phyloP scores from a whole-genome alignment of 176 grass and related monocot species.

The Carex scoparia region DNA sequence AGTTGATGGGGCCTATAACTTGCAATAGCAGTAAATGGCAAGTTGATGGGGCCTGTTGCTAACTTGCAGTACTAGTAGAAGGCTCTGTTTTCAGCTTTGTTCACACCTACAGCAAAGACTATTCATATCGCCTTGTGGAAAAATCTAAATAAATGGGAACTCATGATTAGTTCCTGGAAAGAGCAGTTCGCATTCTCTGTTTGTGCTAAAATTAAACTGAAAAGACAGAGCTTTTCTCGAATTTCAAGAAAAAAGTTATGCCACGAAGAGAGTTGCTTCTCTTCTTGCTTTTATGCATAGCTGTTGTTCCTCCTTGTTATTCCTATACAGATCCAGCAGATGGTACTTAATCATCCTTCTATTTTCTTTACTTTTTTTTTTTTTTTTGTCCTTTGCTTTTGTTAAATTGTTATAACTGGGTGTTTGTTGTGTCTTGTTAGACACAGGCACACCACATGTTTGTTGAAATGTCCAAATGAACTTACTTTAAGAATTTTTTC shows the following conservation, averaged over 20 bases:
- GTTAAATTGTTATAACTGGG: neutral
- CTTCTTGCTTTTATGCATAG: slow-evolving; percentile 3
- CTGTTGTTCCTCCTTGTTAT: neutral
- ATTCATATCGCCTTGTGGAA: too few relatives aligned
- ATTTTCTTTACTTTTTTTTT: neutral
- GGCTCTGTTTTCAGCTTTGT: too few relatives aligned
- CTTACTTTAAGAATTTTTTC: neutral
- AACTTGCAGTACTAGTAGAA: too few relatives aligned
- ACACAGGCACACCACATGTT: neutral
- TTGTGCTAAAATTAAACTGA: too few relatives aligned
- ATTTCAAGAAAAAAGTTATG: slow-evolving; percentile 3
- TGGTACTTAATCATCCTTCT: slow-evolving; percentile 9
- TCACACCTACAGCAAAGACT: too few relatives aligned
- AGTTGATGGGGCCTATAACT: neutral
- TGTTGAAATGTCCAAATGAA: neutral
- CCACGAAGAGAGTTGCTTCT: neutral
- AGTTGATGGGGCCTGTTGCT: too few relatives aligned
- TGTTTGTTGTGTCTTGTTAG: too few relatives aligned
- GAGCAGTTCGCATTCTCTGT: too few relatives aligned
- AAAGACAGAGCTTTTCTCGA: neutral
- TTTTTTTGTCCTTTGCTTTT: neutral
- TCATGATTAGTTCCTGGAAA: too few relatives aligned
- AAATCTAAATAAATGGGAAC: too few relatives aligned
- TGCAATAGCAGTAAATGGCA: too few relatives aligned
- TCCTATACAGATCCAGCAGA: slow-evolving; percentile 9